A percentile compares a stretch with the other conserved stretches of the same genome.
These are phyloP conservation scores for Pichia sp. DNA, from an alignment of 1,139 yeast genomes.

Conservation along the genomic window DNA sequence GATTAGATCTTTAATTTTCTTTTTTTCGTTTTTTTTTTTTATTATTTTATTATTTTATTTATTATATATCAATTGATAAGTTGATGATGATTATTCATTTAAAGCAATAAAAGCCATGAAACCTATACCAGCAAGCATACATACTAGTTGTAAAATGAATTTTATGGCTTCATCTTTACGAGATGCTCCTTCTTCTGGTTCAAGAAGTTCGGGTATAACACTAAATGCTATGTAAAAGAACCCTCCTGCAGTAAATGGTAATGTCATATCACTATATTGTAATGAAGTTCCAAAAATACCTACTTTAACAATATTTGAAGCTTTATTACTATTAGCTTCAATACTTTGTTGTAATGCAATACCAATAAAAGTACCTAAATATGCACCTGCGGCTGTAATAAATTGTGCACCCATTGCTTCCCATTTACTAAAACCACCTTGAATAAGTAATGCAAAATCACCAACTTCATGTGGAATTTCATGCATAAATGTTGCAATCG, in stretches of 20 bases:
- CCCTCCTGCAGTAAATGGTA: slow-evolving; percentile 70
- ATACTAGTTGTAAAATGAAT: slow-evolving; percentile 38
- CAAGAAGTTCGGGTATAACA: slow-evolving; percentile 56
- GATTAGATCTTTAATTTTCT: neutral
- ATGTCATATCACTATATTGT: slow-evolving; percentile 42
- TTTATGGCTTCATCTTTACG: slow-evolving; percentile 32
- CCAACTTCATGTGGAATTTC: slow-evolving; percentile 75
- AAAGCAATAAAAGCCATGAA: slow-evolving; percentile 48
- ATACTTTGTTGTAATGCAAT: slow-evolving; percentile 38
- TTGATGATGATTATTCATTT: slow-evolving; percentile 29
- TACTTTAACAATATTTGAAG: slow-evolving; percentile 18
- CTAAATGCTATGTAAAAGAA: slow-evolving; percentile 63
- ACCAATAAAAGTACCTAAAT: slow-evolving; percentile 56
- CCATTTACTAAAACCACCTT: slow-evolving; percentile 56
- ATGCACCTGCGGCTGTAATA: slow-evolving; percentile 56
- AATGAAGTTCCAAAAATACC: slow-evolving; percentile 48
- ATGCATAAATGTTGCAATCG: slow-evolving; percentile 61
- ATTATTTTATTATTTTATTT: too few species aligned
- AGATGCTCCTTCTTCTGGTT: slow-evolving; percentile 33
- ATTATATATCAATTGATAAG: too few species aligned
- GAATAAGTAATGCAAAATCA: slow-evolving; percentile 60
- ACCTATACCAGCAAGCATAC: slow-evolving; percentile 42
- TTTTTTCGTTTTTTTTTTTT: neutral
- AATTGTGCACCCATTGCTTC: slow-evolving; percentile 60
- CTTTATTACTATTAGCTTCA: neutral